Percentiles rank a stretch among this genome's conserved stretches.
These are phyloP conservation scores for Lanzia echinophila DNA, from an alignment of 2,329 filamentous ascomycete genomes.

Conservation along the genomic window DNA sequence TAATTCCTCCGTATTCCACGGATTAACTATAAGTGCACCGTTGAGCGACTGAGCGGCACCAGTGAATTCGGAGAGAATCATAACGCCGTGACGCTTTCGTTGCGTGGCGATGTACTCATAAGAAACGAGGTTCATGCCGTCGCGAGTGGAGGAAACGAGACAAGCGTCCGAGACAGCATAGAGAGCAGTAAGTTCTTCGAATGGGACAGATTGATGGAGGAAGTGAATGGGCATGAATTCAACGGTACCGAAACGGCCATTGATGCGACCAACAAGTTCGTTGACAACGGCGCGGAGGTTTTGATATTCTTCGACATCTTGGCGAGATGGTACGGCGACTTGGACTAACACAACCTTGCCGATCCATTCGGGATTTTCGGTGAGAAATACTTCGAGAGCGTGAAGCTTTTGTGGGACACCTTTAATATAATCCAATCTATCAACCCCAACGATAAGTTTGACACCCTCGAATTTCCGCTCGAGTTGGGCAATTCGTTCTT, in stretches of 20 bases:
- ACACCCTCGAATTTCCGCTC: constrained; percentile 91
- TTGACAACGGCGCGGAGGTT: constrained; percentile 93
- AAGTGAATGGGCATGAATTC: constrained; percentile 99
- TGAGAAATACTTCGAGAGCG: constrained; percentile 91
- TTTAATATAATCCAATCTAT: constrained; percentile 97
- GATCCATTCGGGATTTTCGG: constrained; percentile 96
- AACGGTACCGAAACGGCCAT: constrained; percentile 92
- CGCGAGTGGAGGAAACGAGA: constrained; percentile 88
- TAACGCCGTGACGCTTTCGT: constrained; percentile 79
- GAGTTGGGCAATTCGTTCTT: constrained; percentile 77
- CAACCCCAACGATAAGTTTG: constrained; percentile 93
- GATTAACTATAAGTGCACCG: constrained; percentile 90
- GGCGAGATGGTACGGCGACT: constrained; percentile 87
- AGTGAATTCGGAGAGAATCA: constrained; percentile 95
- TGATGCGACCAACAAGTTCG: constrained; percentile 93
- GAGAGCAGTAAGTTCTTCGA: constrained; percentile 88
- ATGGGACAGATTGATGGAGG: constrained; percentile 90
- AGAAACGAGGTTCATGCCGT: constrained; percentile 97
- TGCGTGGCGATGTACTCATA: constrained; percentile 98
- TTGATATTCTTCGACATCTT: constrained; percentile 97
- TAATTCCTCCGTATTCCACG: constrained; percentile 96
- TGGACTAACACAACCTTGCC: constrained; percentile 95
- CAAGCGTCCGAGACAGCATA: constrained; percentile 91
- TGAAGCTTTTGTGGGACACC: constrained; percentile 97
- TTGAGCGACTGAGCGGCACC: constrained; percentile 93